Conservation (phyloP, 2,329 filamentous ascomycete genomes). For the Rugonectria rugulosa region DNA sequence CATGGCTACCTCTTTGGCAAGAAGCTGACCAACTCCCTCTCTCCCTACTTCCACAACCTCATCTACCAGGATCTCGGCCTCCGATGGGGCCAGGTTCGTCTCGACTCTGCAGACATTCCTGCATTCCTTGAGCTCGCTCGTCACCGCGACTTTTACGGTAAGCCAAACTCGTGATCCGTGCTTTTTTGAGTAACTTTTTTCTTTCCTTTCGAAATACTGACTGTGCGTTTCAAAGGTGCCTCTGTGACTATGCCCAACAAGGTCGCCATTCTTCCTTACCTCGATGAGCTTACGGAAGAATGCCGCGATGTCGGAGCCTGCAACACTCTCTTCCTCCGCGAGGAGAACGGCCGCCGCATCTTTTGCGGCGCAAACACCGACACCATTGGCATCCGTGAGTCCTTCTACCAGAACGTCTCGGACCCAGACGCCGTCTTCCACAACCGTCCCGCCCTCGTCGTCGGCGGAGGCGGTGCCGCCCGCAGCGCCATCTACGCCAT, state of each 20-base stretch:
- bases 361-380: slow-evolving; percentile 84
- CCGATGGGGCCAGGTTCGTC: slow-evolving; percentile 59
- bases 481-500: slow-evolving; percentile 80
- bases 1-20: slow-evolving; percentile 66
- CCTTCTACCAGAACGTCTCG: slow-evolving; percentile 66
- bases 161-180: slow-evolving; percentile 17
- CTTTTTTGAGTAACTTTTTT: background rate
- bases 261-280: slow-evolving; percentile 74
- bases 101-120: slow-evolving; percentile 60
- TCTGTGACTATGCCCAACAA: slow-evolving; percentile 88
- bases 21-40: slow-evolving; percentile 63
- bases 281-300: slow-evolving; percentile 78
- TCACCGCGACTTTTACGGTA: slow-evolving; percentile 69
- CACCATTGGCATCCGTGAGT: slow-evolving; percentile 78
- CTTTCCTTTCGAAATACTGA: background rate
- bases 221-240: slow-evolving; percentile 57
- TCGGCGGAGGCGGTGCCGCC: slow-evolving; percentile 82
- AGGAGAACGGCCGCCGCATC: slow-evolving; percentile 55
- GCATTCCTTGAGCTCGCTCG: slow-evolving; percentile 60
- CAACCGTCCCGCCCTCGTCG: slow-evolving; percentile 71
- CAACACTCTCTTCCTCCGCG: slow-evolving; percentile 77
- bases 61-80: slow-evolving; percentile 60
- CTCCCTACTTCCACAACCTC: slow-evolving; percentile 61
- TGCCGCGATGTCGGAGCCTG: slow-evolving; percentile 77
- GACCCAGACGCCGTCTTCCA: slow-evolving; percentile 57